These are phyloP conservation scores for Mycena rosella DNA, from an alignment of 768 basidiomycete genomes.

Conservation along the genomic window DNA sequence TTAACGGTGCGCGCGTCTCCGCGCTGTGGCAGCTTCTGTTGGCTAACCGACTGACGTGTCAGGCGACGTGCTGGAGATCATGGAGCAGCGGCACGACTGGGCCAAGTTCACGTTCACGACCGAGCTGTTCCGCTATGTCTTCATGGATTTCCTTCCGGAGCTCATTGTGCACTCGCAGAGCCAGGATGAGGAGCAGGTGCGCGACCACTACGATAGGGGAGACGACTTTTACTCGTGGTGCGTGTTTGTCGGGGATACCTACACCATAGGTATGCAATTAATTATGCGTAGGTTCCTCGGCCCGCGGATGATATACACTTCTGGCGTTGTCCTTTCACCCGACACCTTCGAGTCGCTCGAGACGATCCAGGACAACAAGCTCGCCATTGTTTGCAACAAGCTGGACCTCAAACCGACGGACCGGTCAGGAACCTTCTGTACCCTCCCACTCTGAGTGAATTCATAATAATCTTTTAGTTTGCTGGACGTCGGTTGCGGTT, in stretches of 20 bases:
- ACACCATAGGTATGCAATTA: too few relatives aligned
- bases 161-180: slow-evolving; percentile 90
- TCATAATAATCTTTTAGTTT: slow-evolving; percentile 53
- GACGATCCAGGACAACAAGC: slow-evolving; percentile 98
- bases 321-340: slow-evolving; percentile 84
- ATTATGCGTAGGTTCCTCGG: slow-evolving; percentile 81
- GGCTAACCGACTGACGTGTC: slow-evolving; percentile 21
- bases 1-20: slow-evolving; percentile 77
- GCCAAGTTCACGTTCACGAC: slow-evolving; percentile 91
- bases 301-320: slow-evolving; percentile 97
- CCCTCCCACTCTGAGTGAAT: not conserved
- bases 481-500: slow-evolving; percentile 92
- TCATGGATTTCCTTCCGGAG: slow-evolving; percentile 90
- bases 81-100: slow-evolving; percentile 98
- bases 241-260: slow-evolving; percentile 18
- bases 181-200: slow-evolving; percentile 96
- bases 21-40: slow-evolving; percentile 2
- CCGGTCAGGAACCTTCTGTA: slow-evolving; percentile 56
- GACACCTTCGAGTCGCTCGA: slow-evolving; percentile 86
- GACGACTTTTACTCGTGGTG: slow-evolving; percentile 97
- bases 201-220: slow-evolving; percentile 96
- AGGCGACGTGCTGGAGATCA: slow-evolving; percentile 91
- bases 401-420: slow-evolving; percentile 90
- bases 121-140: slow-evolving; percentile 94
- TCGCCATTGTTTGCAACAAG: slow-evolving; percentile 95